Conservation (phyloP, 225 moss, liverwort and hornwort species). For the Takakia lepidozioides region DNA sequence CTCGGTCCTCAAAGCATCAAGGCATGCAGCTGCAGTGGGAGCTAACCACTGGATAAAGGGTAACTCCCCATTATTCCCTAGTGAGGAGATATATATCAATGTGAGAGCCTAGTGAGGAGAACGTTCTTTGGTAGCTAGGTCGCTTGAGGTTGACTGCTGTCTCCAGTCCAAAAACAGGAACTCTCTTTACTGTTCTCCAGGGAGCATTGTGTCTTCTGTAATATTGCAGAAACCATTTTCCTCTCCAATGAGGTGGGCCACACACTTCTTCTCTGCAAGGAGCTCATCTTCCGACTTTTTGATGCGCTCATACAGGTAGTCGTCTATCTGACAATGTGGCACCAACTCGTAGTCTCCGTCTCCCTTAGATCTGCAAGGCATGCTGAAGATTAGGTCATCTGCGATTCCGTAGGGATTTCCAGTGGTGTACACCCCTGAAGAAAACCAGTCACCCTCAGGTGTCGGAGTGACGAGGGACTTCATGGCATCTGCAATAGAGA, state of each 20-base stretch:
- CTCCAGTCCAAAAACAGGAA: too few species aligned
- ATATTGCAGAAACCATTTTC: slow-evolving; percentile 44
- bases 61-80: too few species aligned
- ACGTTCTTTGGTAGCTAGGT: too few species aligned
- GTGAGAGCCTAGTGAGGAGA: too few species aligned
- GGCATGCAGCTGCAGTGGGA: too few species aligned
- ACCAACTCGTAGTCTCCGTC: slow-evolving; percentile 89
- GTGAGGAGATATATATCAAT: too few species aligned
- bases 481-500: slow-evolving; percentile 85
- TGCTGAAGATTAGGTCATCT: slow-evolving; percentile 81
- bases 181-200: slow-evolving; percentile 21
- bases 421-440: slow-evolving; percentile 65
- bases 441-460: slow-evolving; percentile 86
- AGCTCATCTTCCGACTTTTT: slow-evolving; percentile 84
- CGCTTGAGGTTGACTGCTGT: too few species aligned
- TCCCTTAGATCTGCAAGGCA: slow-evolving; percentile 85
- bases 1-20: too few species aligned
- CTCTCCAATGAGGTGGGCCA: slow-evolving; percentile 77
- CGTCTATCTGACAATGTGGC: slow-evolving; percentile 49
- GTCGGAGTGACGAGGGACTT: slow-evolving; percentile 80
- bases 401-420: slow-evolving; percentile 89
- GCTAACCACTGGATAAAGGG: too few species aligned
- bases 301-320: slow-evolving; percentile 64
- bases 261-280: slow-evolving; percentile 74
- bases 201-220: slow-evolving; percentile 77